Conservation (phyloP, 2,329 filamentous ascomycete species). For the Fusarium secorum region DNA sequence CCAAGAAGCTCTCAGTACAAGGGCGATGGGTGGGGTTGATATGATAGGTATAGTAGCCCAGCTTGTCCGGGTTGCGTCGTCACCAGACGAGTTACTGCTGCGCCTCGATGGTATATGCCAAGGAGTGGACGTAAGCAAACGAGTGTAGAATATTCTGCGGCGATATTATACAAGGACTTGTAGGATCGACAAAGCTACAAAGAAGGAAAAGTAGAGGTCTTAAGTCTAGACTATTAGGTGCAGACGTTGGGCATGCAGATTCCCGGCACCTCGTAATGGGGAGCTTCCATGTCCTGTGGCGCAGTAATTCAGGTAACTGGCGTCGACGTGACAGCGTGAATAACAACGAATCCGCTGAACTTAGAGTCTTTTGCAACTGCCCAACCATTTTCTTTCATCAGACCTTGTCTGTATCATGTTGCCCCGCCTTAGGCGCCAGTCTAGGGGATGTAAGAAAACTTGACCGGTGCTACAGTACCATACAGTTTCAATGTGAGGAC, state of each 20-base stretch:
- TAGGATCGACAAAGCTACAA: slow-evolving; percentile 7
- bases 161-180: slow-evolving; percentile 2
- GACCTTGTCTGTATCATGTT: neutral
- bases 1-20: slow-evolving; percentile 29
- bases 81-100: slow-evolving; percentile 30
- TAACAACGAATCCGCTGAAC: neutral
- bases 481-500: too few species aligned
- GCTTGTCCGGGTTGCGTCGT: slow-evolving; percentile 29
- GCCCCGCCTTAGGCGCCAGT: slow-evolving; percentile 18
- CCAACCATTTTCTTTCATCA: slow-evolving; percentile 17
- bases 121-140: slow-evolving; percentile 4
- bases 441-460: too few species aligned
- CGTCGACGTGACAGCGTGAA: slow-evolving; percentile 1
- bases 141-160: neutral
- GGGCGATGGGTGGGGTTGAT: slow-evolving; percentile 32
- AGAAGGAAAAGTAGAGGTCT: neutral
- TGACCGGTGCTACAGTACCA: too few species aligned
- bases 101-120: slow-evolving; percentile 28
- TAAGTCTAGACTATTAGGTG: neutral
- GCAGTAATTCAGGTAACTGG: slow-evolving; percentile 5
- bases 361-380: slow-evolving; percentile 1
- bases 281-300: slow-evolving; percentile 22
- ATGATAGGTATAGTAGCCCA: slow-evolving; percentile 13
- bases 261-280: neutral
- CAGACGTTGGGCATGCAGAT: slow-evolving; percentile 6